Evolutionary conservation across 2,329 filamentous ascomycete genomes (phyloP), one percentile per base, ranked within the genome.

Genomic region (Penicillium sp.): DNA sequence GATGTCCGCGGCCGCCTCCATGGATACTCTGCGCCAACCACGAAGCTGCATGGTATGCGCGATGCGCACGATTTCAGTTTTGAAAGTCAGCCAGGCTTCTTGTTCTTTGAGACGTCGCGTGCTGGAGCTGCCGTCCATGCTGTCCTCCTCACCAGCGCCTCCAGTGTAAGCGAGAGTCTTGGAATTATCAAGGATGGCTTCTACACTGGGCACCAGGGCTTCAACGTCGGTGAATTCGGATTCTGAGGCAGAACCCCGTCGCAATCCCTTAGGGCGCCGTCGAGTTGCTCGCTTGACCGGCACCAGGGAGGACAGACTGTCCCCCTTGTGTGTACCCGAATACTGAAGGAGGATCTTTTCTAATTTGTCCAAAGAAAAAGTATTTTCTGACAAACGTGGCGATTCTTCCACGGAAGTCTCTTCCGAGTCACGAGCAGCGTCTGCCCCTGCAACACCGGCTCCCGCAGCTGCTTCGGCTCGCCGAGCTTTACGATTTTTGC

Each of bases 21-120:
- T 65, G 0, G 88, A 80, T 0, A 98, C 82, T 50, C 83, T 83
- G 45, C 90, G 82, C 93, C 93, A 98, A 8, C 91, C 89, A 66
- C 95, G 95, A 29, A 97, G 78, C 45, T 83, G 83, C 45, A 98
- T 74, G 0, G 93, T 98, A 67, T 97, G 93, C 0, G 88, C 79
- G 49, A 97, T 77, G 34, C 90, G 86, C 47, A 97, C 79, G 53
- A 97, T 93, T 64, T 98, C 91, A 51, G 83, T 85, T 68, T 96
- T 96, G 77, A 96, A 98, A 7, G 69, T 75, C n/a, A 80, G 65
- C 93, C 91, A 96, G 3, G 83, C 83, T 62, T 88, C 83, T 37
- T 76, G 79, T 50, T 91, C 88, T 63, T 86, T 88, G 29, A 79
- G 76, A 35, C 76, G 75, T 49, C 71, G 73, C 47, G 73, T 75